Evolutionary conservation across 768 basidiomycete genomes (phyloP).

Genomic region (Trametes meyenii): DNA sequence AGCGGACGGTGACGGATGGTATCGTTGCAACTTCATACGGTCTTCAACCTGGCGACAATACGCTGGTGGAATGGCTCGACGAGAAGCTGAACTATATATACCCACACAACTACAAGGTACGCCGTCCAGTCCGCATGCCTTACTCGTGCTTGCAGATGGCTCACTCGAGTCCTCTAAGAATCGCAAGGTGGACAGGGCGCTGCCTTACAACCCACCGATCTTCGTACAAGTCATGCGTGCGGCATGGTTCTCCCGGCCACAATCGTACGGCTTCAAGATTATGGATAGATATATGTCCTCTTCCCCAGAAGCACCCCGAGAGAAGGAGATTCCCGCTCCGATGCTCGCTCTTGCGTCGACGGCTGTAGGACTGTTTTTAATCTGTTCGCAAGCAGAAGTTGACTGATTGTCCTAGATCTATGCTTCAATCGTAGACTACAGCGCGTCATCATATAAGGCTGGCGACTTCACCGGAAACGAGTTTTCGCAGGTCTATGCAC

Average conservation of each 20-base stretch:
- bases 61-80: background rate
- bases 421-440: background rate
- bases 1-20: background rate
- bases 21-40: background rate
- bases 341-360: conserved; percentile 6
- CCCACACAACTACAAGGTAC: background rate
- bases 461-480: background rate
- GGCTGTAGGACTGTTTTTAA: background rate
- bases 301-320: background rate
- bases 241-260: no score
- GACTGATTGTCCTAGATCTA: background rate
- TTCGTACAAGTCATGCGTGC: background rate
- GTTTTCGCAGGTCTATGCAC: background rate
- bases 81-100: background rate
- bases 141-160: background rate
- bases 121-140: background rate
- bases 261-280: no score
- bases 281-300: background rate
- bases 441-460: background rate
- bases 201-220: background rate
- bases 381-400: no score
- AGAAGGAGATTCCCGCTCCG: conserved; percentile 12
- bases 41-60: background rate
- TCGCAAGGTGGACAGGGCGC: background rate
- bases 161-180: background rate